Evolutionary conservation across 1,139 yeast genomes (phyloP), one percentile per base, ranked within the genome.

Genomic region (Lodderomyces parapsilosis): DNA sequence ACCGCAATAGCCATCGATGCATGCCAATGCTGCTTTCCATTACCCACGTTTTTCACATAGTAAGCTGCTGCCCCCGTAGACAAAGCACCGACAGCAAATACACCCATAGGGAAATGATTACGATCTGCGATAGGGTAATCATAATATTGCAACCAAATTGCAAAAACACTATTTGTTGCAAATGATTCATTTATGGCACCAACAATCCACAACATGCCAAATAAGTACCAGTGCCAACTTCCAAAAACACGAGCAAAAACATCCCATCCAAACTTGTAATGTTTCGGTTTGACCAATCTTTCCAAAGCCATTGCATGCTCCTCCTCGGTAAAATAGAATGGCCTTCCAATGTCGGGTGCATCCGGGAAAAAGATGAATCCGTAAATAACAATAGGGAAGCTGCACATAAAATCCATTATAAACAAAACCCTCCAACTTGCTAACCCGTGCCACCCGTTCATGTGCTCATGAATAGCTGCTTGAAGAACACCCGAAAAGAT

Each of bases 401-500:
- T 86, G 54, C 84, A 72, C 4, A 81, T 68, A 47, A 93, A 93
- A 60, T 85, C 91, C 48, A 85, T 78, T 50, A 84, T 76, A 59
- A 81, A 86, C 47, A 86, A 72, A 83, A 87, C 84, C 60, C 82
- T 74, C 93, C 91, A 85, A 3, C 84, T 71, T 30, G 65, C 56
- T 35, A 76, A 54, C n/a, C 72, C 72, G 35, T 53, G 55, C 5
- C 49, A 55, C n/a, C 65, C 65, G 40, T 70, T 72, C 65, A 72
- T 61, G 46, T 58, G 59, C 40, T 67, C 58, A 37, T 69, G 59
- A 43, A 70, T 69, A 23, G 72, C 71, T 17, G 69, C 74, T 34
- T 72, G 74, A 48, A 87, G 76, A 38, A 88, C 78, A 45, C 94
- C 94, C 41, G 88, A 86, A 63, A 86, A 86, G 6, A 91, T 94